phyloP scores from a whole-genome alignment of 768 basidiomycete species.

The Gelatoporia subvermispora region DNA sequence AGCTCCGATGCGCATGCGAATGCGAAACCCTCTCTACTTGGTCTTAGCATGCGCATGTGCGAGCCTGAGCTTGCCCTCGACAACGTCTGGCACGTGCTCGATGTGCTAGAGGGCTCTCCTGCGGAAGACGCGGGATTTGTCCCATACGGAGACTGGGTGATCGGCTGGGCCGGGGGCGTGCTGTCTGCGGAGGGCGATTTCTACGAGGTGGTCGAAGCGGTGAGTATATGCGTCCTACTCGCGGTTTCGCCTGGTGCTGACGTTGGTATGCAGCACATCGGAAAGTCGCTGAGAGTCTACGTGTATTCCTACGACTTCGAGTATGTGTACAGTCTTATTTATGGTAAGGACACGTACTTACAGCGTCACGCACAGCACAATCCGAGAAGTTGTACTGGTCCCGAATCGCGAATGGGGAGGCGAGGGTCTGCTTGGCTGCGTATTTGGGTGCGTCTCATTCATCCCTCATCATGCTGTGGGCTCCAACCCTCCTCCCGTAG shows the following conservation, averaged over 20 bases:
- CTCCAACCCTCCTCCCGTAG: conserved; percentile 31
- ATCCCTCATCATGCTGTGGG: not conserved
- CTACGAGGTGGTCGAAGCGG: conserved; percentile 91
- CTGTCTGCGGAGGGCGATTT: conserved; percentile 91
- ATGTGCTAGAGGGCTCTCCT: conserved; percentile 93
- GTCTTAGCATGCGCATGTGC: conserved; percentile 91
- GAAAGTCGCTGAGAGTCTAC: conserved; percentile 89
- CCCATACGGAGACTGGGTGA: conserved; percentile 76
- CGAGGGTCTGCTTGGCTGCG: conserved; percentile 90
- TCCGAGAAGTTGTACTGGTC: conserved; percentile 89
- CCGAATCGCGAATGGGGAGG: conserved; percentile 98
- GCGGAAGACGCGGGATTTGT: conserved; percentile 96
- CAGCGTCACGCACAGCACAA: conserved; percentile 49
- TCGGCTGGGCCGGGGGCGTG: conserved; percentile 94
- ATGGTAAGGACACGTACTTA: not conserved
- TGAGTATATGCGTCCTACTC: conserved; percentile 32
- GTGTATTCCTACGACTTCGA: conserved; percentile 98
- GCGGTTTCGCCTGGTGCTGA: not conserved
- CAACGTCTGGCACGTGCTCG: conserved; percentile 97
- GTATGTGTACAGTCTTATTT: conserved; percentile 41
- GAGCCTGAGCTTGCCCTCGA: conserved; percentile 84
- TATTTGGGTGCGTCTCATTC: conserved; percentile 72
- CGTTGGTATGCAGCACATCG: conserved; percentile 62
- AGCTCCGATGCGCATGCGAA: conserved; percentile 24
- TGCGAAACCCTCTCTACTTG: conserved; percentile 83